Base-by-base conservation (phyloP, 2,329 filamentous ascomycete species). In the Fusarium sp. region DNA sequence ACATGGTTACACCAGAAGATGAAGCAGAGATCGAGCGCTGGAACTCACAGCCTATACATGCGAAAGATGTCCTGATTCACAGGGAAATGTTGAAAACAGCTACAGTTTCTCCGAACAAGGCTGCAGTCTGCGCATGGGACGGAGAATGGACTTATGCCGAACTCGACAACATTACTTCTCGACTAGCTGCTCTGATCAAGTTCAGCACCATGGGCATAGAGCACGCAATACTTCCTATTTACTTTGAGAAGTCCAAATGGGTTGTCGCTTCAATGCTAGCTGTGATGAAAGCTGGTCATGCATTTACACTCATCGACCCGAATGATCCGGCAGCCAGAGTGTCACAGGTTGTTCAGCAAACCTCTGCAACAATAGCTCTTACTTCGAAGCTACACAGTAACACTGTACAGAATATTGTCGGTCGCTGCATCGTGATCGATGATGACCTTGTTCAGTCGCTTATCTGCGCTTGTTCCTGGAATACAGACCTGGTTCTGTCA, bases 181-280 rank as follows among this genome's bases (percentile, higher is more conserved):
- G 58, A 0, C 15, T 65, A 1, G 58, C 62, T 1, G 17, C 14
- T 0, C 36, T 53, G 4, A 62, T 65, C 6, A 46, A 21, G 31
- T 13, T 39, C 0, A 46, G 43, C 1, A 26, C 14, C 13, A 3
- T 36, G 11, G 47, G 17, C 3, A 26, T 36, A 13, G 11, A 55
- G 26, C 45, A 62, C 1, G 51, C 7, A 0, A 56, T 60, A 22
- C 19, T 67, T 2, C 64, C 64, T 0, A 13, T 65, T 1, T 65
- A 47, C 33, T 65, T 65, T 8, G 43, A 67, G n/a, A 67, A 67
- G 26, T 65, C 64, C 1, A 65, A 65, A 34, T 67, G 64, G 64
- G 50, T 59, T 4, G 22, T 61, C 1, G 61, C 47, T 2, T 47
- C 61, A 13, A 57, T 67, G 24, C 51, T 67, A 0, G 61, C 61